Percentiles rank a stretch among this genome's conserved stretches.
phyloP scores from a whole-genome alignment of 257 asterid genomes.

The Hygrophila difformis region DNA sequence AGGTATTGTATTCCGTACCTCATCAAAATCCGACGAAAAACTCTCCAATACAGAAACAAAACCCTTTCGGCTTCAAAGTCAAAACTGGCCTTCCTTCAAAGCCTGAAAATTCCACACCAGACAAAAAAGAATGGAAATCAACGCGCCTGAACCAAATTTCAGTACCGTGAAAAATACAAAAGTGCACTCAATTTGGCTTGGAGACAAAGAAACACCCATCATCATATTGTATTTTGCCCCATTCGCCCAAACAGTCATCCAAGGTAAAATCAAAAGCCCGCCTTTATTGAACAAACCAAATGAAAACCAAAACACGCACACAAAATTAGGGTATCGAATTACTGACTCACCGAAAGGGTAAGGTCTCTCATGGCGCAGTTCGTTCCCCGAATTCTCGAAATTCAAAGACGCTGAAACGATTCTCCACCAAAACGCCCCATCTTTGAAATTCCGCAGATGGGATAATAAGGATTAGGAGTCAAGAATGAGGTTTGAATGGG shows the following conservation, averaged over 20 bases:
- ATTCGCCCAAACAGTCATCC: constrained; percentile 22
- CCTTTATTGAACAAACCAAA: constrained; percentile 11
- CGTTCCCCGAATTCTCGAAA: constrained; percentile 12
- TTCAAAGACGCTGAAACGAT: background rate
- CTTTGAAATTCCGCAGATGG: constrained; percentile 3
- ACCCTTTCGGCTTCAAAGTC: constrained; percentile 53
- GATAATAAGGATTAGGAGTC: background rate
- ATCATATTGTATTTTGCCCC: constrained; percentile 26
- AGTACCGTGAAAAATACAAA: constrained; percentile 18
- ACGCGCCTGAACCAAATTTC: constrained; percentile 9
- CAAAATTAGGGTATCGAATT: constrained; percentile 35
- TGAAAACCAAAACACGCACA: background rate
- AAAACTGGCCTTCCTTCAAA: constrained; percentile 48
- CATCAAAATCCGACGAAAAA: constrained; percentile 16
- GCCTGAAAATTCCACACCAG: constrained; percentile 34
- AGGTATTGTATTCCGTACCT: constrained; percentile 13
- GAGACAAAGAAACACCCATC: constrained; percentile 42
- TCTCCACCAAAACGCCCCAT: constrained; percentile 13
- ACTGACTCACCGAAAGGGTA: constrained; percentile 40
- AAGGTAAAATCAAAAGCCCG: constrained; percentile 6
- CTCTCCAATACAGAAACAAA: constrained; percentile 9
- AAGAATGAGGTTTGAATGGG: too few relatives aligned
- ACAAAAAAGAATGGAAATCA: constrained; percentile 13
- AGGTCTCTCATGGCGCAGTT: constrained; percentile 18
- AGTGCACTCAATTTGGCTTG: constrained; percentile 18